Conservation (phyloP, 176 grass and related monocot species). For the Triticum aestivum region IWGSC_CS_RefSeq_v2.1 NC_057813.1:560345481-560345980, state of each 20-base stretch:
- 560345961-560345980: no score
- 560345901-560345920: conserved; percentile 36
- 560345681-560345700: neutral
- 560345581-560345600: neutral
- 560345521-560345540: no score
- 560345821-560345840: conserved; percentile 14
- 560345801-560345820: neutral
- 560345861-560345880: neutral
- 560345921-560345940: conserved; percentile 12
- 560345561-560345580: neutral
- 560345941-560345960: neutral
- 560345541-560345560: neutral
- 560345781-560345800: neutral
- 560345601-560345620: neutral
- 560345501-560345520: neutral
- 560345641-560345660: conserved; percentile 26
- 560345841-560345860: conserved; percentile 7
- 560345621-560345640: conserved; percentile 14
- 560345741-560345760: neutral
- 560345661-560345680: neutral
- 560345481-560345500: neutral
- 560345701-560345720: neutral
- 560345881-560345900: neutral
- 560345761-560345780: neutral
- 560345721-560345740: neutral